phyloP scores from a whole-genome alignment of 2,329 filamentous ascomycete genomes.

The Colletotrichum sp. region DNA sequence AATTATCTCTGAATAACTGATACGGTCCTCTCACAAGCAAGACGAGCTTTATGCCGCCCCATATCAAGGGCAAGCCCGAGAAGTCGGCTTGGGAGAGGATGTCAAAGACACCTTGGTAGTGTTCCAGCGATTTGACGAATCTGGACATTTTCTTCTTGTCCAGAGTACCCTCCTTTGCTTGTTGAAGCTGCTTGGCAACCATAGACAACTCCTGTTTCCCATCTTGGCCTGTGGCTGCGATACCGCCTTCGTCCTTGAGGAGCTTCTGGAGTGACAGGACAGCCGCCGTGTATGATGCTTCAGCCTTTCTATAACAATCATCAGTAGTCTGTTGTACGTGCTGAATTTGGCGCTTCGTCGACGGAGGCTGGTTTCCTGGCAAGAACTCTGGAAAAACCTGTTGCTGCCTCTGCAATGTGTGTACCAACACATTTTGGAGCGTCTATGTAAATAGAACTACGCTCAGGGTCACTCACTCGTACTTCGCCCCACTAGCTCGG shows the following conservation, averaged over 20 bases:
- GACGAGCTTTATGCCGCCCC: conserved; percentile 26
- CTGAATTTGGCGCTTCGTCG: not conserved
- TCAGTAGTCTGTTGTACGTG: not conserved
- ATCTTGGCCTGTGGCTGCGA: not conserved
- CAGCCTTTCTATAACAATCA: conserved; percentile 9
- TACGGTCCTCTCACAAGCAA: not conserved
- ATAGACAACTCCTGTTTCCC: conserved; percentile 23
- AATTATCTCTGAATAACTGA: not conserved
- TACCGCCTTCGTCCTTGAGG: conserved; percentile 22
- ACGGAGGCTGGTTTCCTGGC: not conserved
- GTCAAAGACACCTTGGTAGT: conserved; percentile 29
- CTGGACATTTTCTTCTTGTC: conserved; percentile 21
- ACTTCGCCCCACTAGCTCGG: not conserved
- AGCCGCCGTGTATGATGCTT: conserved; percentile 23
- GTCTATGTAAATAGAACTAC: not conserved
- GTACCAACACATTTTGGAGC: not conserved
- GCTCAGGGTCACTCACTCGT: not conserved
- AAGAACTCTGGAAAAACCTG: not conserved
- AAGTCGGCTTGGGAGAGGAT: conserved; percentile 29
- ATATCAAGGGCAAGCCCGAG: conserved; percentile 28
- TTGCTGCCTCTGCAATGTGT: not conserved
- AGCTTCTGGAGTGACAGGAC: conserved; percentile 25
- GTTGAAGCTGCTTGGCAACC: conserved; percentile 17
- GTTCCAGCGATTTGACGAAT: conserved; percentile 26
- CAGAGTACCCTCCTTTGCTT: conserved; percentile 6